phyloP scores from a whole-genome alignment of 176 grass and related monocot species.

The Coix lacrymajobi region DNA sequence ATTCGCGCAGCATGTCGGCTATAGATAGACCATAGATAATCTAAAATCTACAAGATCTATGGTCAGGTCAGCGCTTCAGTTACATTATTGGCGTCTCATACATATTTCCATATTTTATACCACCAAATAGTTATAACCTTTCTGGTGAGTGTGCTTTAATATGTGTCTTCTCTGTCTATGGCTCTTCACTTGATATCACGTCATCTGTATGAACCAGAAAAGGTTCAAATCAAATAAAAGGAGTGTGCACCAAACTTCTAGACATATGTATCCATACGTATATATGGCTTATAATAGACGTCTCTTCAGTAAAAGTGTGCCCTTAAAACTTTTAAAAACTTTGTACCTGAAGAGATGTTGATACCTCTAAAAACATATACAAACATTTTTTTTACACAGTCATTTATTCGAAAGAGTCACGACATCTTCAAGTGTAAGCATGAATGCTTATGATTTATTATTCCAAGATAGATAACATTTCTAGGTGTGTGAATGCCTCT shows the following conservation, averaged over 20 bases:
- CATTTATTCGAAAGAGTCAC: neutral
- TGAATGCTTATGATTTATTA: neutral
- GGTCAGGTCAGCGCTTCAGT: neutral
- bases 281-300: neutral
- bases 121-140: neutral
- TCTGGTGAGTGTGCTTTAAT: neutral
- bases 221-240: neutral
- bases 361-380: neutral
- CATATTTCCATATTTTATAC: neutral
- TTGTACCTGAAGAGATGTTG: neutral
- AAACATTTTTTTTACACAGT: neutral
- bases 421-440: neutral
- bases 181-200: neutral
- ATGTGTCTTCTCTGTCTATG: accelerated
- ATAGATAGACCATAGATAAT: neutral
- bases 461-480: neutral
- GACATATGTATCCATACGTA: neutral
- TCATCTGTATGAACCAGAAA: neutral
- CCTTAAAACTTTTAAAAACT: neutral
- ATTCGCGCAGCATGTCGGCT: neutral
- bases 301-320: neutral
- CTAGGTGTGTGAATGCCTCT: neutral
- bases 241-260: neutral
- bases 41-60: neutral
- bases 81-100: neutral